Base-by-base conservation (phyloP, 2,329 filamentous ascomycete species). In the Chaetomiaceae sp. region DNA sequence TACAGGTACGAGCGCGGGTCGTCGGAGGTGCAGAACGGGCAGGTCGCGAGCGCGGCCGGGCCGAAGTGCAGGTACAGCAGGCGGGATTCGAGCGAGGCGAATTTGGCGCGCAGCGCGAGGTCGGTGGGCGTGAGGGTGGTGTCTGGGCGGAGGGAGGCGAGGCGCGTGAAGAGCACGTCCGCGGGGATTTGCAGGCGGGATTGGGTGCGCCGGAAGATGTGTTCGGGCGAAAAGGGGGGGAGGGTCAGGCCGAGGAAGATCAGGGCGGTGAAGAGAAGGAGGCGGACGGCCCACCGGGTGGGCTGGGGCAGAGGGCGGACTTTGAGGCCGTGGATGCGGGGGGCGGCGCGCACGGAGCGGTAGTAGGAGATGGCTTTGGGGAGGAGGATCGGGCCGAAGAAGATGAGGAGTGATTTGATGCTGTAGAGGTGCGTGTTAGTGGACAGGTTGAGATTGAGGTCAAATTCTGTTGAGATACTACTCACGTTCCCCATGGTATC, bases 51-150 rank as follows among this genome's bases (percentile, higher is more conserved):
- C 8, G 83, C 79, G 27, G 78, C 73, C 0, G 89, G 87, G 2
- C 93, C 93, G 66, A 81, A 94, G 49, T 85, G 81, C 42, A 94
- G 74, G 68, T 96, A 97, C 7, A 95, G 72, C 49, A 93, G 76
- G 44, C 87, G 77, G 38, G 84, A 84, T 55, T 88, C 81, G 44
- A 83, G 68, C 50, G 78, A 83, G 55, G 79, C 76, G 60, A 97
- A 82, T 57, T 83, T 83, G 20, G 71, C 67, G 42, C 81, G 76
- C 9, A 97, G 74, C 19, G 74, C 67, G 41, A 78, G 71, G 66
- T 97, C 90, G 11, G 63, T 49, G 0, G 67, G 52, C 0, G 78
- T 83, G 2, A 87, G 71, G 9, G 15, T 19, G 42, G 42, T 27
- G 18, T 5, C 3, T 1, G 75, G 69, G 0, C 83, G 76, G 1